Evolutionary conservation across 2,329 filamentous ascomycete genomes (phyloP), one percentile per base, ranked within the genome.

Genomic region (Akanthomyces muscarius): DNA sequence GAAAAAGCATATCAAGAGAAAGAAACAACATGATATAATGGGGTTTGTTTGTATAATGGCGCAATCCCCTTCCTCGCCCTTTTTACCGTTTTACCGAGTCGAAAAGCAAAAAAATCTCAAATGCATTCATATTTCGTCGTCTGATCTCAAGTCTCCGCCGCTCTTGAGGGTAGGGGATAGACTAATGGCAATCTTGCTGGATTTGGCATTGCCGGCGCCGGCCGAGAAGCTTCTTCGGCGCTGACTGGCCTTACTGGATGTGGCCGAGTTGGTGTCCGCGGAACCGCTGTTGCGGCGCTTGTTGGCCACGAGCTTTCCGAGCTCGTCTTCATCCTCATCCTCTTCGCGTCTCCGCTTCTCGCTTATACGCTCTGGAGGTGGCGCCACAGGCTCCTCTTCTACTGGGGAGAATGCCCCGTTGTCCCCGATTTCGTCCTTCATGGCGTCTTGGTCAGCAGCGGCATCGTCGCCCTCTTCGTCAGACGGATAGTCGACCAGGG

Each of bases 301-400:
- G 70, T 80, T 80, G 55, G 84, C 79, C 67, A 91, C 86, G 69
- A 97, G 82, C 76, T 95, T 96, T 61, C 88, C 87, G n/a, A 98
- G 78, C 71, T 94, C 91, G 67, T 97, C 93, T 62, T 97, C 93
- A 52, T 97, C 94, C n/a, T 78, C 76, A 65, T 96, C 92, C 63
- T 97, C 94, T 72, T 97, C 93, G 69, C 95, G 86, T 54, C 94
- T 86, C 54, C 94, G 89, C 76, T 98, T 98, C 74, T 96, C 91
- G 0, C 92, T 89, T 21, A 96, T 77, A 61, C 91, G 85, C 74
- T 97, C 92, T 0, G 88, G 89, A 4, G 89, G 88, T 54, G 70
- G 71, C 47, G 75, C 71, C 42, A 73, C 75, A 61, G 74, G 66
- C 14, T 69, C 48, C 48, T 71, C 70, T 18, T 69, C 33, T 36